Evolutionary conservation across 371 early-diverging fungal species (phyloP).

Genomic region (Basidiobolus meristosporus): DNA sequence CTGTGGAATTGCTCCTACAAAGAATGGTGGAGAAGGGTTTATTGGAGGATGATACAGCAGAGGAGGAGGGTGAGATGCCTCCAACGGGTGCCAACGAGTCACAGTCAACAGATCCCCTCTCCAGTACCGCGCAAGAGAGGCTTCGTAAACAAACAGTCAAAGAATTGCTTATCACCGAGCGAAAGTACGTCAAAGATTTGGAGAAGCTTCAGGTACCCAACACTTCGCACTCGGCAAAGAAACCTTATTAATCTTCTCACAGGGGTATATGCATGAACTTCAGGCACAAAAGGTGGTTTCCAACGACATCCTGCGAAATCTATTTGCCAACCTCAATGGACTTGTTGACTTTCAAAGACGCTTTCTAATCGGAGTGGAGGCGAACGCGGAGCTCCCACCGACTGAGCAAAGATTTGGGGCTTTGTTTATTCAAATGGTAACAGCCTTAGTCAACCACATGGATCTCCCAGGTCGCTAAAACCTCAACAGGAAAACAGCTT

Average conservation of each 20-base stretch:
- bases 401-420: conserved; percentile 76
- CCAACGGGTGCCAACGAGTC: conserved; percentile 27
- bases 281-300: conserved; percentile 5
- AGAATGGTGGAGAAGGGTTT: conserved; percentile 43
- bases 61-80: conserved; percentile 2
- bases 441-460: neutral
- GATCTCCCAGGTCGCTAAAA: conserved; percentile 1
- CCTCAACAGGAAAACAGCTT: conserved; percentile 63
- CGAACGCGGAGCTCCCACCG: conserved; percentile 44
- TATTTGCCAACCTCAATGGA: conserved; percentile 84
- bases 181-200: conserved; percentile 79
- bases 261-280: conserved; percentile 22
- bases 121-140: conserved; percentile 9
- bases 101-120: conserved; percentile 59
- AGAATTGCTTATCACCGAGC: conserved; percentile 86
- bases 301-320: conserved; percentile 45
- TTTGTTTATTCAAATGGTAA: conserved; percentile 41
- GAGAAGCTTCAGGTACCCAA: conserved; percentile 51
- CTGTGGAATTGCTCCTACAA: conserved; percentile 45
- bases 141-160: neutral
- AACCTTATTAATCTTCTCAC: neutral
- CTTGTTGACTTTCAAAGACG: conserved; percentile 91
- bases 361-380: conserved; percentile 80
- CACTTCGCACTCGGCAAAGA: neutral
- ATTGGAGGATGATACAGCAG: conserved; percentile 26